Percentiles rank a stretch among this genome's conserved stretches.
phyloP scores from a whole-genome alignment of 108 stramenopile genomes.

The Pseudonitzschia multiseries region DNA sequence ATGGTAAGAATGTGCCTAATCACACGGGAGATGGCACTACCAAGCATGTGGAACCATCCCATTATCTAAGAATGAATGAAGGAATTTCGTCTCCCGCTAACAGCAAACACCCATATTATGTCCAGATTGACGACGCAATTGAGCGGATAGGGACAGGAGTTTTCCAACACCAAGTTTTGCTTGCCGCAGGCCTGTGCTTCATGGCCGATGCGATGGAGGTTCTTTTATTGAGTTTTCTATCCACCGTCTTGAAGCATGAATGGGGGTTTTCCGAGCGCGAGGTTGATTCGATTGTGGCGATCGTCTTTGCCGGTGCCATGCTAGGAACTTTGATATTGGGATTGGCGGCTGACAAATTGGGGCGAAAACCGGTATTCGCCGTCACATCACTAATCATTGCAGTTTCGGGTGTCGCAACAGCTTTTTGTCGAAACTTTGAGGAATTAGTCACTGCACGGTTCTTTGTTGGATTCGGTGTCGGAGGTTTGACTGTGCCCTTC shows the following conservation, averaged over 20 bases:
- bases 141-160: constrained; percentile 58
- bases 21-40: not conserved
- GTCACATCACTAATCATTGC: constrained; percentile 52
- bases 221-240: constrained; percentile 63
- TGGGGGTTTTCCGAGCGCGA: constrained; percentile 60
- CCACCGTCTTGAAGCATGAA: constrained; percentile 55
- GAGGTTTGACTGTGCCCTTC: constrained; percentile 78
- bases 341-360: constrained; percentile 58
- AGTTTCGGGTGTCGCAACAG: constrained; percentile 65
- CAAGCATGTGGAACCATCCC: not conserved
- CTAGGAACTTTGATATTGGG: constrained; percentile 67
- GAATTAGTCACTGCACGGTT: constrained; percentile 50
- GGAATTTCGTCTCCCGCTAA: not conserved
- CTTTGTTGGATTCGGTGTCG: constrained; percentile 79
- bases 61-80: not conserved
- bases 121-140: constrained; percentile 58
- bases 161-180: constrained; percentile 61
- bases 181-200: constrained; percentile 78
- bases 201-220: constrained; percentile 77
- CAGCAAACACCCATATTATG: not conserved
- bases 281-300: constrained; percentile 47
- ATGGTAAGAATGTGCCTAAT: not conserved
- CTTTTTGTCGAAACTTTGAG: constrained; percentile 40
- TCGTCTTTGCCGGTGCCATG: constrained; percentile 70
- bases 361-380: constrained; percentile 64